Conservation (phyloP, 129 eudicot species). For the Arctium lappa region DNA sequence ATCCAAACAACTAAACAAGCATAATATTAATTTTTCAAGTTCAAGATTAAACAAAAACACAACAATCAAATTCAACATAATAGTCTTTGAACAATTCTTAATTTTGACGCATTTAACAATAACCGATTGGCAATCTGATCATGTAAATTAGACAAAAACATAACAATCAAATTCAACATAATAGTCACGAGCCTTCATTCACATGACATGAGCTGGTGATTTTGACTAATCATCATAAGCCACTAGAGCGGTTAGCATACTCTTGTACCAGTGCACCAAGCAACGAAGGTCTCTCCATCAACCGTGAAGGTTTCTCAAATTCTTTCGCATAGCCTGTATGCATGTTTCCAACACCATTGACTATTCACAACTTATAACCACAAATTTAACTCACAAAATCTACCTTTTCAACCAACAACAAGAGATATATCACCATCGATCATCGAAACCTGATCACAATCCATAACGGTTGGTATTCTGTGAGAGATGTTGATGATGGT, state of each 20-base stretch:
- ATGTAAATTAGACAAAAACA: too few species aligned
- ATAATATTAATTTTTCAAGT: too few species aligned
- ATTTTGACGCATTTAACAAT: too few species aligned
- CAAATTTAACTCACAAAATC: background rate
- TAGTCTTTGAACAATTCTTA: too few species aligned
- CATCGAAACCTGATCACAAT: slow-evolving; percentile 51
- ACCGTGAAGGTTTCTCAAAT: slow-evolving; percentile 38
- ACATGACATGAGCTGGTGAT: background rate
- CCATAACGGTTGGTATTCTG: slow-evolving; percentile 75
- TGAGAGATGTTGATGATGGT: slow-evolving; percentile 69
- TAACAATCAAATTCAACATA: too few species aligned
- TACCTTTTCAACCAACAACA: slow-evolving; percentile 16
- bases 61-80: too few species aligned
- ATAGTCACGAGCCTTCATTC: background rate
- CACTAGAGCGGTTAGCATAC: slow-evolving; percentile 30
- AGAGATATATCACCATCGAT: slow-evolving; percentile 42
- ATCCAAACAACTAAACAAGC: too few species aligned
- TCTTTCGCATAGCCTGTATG: slow-evolving; percentile 43
- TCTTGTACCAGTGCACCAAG: slow-evolving; percentile 58
- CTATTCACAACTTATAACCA: too few species aligned
- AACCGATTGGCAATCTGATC: too few species aligned
- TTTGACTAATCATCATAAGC: background rate
- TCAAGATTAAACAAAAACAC: too few species aligned
- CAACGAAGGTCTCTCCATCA: slow-evolving; percentile 42
- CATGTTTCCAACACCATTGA: too few species aligned